phyloP scores from a whole-genome alignment of 768 basidiomycete species.

The Tulasnella sp. region DNA sequence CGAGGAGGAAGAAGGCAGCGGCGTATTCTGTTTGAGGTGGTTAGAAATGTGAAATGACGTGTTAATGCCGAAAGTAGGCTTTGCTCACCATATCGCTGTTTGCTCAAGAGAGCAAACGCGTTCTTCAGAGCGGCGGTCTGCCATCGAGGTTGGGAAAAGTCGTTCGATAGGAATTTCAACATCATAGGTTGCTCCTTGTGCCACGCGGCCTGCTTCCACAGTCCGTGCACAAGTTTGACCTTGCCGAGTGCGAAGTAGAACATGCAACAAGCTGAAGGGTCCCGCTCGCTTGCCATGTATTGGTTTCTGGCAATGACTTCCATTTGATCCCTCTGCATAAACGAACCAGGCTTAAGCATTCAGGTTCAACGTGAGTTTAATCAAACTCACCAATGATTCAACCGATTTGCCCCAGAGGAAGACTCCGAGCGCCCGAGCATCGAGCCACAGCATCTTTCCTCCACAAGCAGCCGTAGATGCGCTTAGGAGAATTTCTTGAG shows the following conservation, averaged over 20 bases:
- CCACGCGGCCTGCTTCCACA: slow-evolving; percentile 94
- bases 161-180: slow-evolving; percentile 89
- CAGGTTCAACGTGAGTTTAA: background rate
- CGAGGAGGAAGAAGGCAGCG: slow-evolving; percentile 96
- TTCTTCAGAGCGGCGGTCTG: slow-evolving; percentile 93
- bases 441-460: slow-evolving; percentile 85
- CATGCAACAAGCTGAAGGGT: slow-evolving; percentile 84
- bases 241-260: slow-evolving; percentile 96
- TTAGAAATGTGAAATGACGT: background rate
- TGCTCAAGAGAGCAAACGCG: slow-evolving; percentile 85
- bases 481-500: slow-evolving; percentile 75
- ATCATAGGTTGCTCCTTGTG: slow-evolving; percentile 85
- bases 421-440: slow-evolving; percentile 81
- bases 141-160: slow-evolving; percentile 83
- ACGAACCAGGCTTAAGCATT: background rate
- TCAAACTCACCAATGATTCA: slow-evolving; percentile 61
- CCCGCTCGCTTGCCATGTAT: slow-evolving; percentile 85
- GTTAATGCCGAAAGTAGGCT: background rate
- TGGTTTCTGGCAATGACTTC: slow-evolving; percentile 89
- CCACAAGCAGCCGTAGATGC: slow-evolving; percentile 69
- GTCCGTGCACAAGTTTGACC: slow-evolving; percentile 82
- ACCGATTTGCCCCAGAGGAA: slow-evolving; percentile 81
- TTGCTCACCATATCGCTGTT: slow-evolving; percentile 83
- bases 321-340: slow-evolving; percentile 65
- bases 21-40: slow-evolving; percentile 68